Conservation (phyloP, 768 basidiomycete species). For the Suillus subluteus region DNA sequence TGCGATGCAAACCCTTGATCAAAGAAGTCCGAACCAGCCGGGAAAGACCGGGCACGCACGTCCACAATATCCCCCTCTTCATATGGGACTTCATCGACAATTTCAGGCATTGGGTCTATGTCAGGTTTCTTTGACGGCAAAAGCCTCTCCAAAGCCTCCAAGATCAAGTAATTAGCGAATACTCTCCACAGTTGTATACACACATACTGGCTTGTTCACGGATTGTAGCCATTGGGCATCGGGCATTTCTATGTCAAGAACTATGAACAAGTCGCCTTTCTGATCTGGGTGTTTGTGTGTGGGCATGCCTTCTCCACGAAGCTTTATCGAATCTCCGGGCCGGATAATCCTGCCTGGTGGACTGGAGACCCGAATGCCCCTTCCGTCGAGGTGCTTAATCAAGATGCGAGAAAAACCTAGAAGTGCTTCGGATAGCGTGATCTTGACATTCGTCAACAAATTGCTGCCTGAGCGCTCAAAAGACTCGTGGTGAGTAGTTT, state of each 20-base stretch:
- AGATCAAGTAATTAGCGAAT: slow-evolving; percentile 15
- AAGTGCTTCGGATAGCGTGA: slow-evolving; percentile 92
- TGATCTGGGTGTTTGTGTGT: slow-evolving; percentile 61
- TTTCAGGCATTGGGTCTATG: slow-evolving; percentile 69
- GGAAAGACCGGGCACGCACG: slow-evolving; percentile 81
- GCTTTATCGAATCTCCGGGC: slow-evolving; percentile 69
- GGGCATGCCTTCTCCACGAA: slow-evolving; percentile 93
- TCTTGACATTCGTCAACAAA: slow-evolving; percentile 76
- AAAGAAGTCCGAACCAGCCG: slow-evolving; percentile 77
- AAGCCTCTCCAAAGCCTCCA: slow-evolving; percentile 62
- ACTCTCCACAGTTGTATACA: background rate
- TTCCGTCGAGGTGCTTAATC: slow-evolving; percentile 90
- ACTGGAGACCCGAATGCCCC: slow-evolving; percentile 80
- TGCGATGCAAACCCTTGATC: slow-evolving; percentile 68
- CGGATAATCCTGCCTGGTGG: slow-evolving; percentile 79
- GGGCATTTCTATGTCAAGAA: slow-evolving; percentile 91
- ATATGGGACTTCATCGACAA: slow-evolving; percentile 71
- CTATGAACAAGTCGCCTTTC: slow-evolving; percentile 83
- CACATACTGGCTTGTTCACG: slow-evolving; percentile 60
- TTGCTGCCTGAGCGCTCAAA: slow-evolving; percentile 87
- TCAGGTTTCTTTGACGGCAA: slow-evolving; percentile 80
- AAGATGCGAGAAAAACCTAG: slow-evolving; percentile 94
- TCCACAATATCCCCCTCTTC: slow-evolving; percentile 81
- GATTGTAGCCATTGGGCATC: slow-evolving; percentile 71
- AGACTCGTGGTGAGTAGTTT: slow-evolving; percentile 66